phyloP scores from a whole-genome alignment of 2,329 filamentous ascomycete species.

The Pseudopithomyces maydicus region DNA sequence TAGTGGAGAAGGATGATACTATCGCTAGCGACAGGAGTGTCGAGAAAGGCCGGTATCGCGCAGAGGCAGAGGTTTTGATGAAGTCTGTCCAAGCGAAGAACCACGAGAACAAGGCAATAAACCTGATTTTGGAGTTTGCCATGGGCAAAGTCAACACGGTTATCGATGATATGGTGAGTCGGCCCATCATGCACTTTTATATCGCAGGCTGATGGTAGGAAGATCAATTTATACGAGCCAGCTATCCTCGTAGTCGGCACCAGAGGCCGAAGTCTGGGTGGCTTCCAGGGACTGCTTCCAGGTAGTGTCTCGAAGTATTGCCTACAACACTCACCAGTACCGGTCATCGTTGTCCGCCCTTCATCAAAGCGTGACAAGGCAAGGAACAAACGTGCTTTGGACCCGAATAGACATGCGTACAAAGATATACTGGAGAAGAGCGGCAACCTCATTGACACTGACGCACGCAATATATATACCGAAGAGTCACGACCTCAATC shows the following conservation, averaged over 20 bases:
- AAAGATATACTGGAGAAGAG: slow-evolving; percentile 75
- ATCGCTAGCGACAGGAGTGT: slow-evolving; percentile 65
- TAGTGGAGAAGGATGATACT: slow-evolving; percentile 81
- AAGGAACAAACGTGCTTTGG: slow-evolving; percentile 80
- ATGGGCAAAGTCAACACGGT: slow-evolving; percentile 89
- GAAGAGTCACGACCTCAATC: slow-evolving; percentile 33
- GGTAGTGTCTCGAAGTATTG: slow-evolving; percentile 95
- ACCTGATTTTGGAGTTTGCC: slow-evolving; percentile 82
- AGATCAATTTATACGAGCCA: slow-evolving; percentile 92
- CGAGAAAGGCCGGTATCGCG: slow-evolving; percentile 72
- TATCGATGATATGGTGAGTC: slow-evolving; percentile 82
- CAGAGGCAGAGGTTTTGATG: slow-evolving; percentile 76
- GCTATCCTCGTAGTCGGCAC: slow-evolving; percentile 91
- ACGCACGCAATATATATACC: slow-evolving; percentile 49
- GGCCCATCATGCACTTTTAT: neutral
- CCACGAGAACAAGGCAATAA: slow-evolving; percentile 80
- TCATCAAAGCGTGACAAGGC: slow-evolving; percentile 88
- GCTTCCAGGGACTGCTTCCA: slow-evolving; percentile 83
- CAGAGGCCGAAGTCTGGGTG: slow-evolving; percentile 79
- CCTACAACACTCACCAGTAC: slow-evolving; percentile 88
- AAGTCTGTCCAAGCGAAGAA: slow-evolving; percentile 80
- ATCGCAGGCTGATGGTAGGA: slow-evolving; percentile 11
- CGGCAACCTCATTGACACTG: slow-evolving; percentile 59
- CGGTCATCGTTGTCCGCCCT: slow-evolving; percentile 89
- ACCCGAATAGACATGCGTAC: slow-evolving; percentile 77